Conservation (phyloP, 805 yeast genomes). For the Alloascoidea hylecoeti region DNA sequence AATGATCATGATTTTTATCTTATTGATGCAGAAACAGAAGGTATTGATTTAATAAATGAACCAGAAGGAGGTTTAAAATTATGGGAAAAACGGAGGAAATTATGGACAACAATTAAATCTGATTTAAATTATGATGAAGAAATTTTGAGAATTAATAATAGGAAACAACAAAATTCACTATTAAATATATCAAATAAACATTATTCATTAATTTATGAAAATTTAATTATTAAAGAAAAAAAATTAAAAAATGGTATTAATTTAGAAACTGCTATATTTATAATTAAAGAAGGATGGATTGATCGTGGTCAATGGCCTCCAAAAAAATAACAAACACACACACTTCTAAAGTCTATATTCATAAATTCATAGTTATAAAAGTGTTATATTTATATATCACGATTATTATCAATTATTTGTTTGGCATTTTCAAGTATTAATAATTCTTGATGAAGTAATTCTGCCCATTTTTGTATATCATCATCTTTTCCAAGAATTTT, state of each 20-base stretch:
- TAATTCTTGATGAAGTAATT: constrained; percentile 55
- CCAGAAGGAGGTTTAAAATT: constrained; percentile 30
- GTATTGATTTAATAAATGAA: not conserved
- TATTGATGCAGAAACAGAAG: not conserved
- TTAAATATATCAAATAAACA: not conserved
- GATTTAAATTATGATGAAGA: not conserved
- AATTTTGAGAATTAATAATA: no score
- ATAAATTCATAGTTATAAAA: no score
- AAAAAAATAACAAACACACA: no score
- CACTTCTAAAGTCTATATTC: no score
- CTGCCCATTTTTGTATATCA: constrained; percentile 43
- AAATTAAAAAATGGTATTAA: constrained; percentile 58
- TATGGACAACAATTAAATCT: constrained; percentile 39
- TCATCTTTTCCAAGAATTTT: constrained; percentile 16
- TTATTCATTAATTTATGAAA: constrained; percentile 40
- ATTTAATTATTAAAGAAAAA: constrained; percentile 56
- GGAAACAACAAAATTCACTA: not conserved
- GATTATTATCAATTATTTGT: constrained; percentile 19
- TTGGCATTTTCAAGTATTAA: constrained; percentile 53
- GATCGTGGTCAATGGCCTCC: constrained; percentile 55
- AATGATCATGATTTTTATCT: not conserved
- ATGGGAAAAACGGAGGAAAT: constrained; percentile 56
- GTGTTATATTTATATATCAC: no score
- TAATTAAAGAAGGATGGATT: constrained; percentile 78
- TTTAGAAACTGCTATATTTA: constrained; percentile 53